phyloP scores from a whole-genome alignment of 768 basidiomycete genomes.

The Rhodotorula taiwanensis region DNA sequence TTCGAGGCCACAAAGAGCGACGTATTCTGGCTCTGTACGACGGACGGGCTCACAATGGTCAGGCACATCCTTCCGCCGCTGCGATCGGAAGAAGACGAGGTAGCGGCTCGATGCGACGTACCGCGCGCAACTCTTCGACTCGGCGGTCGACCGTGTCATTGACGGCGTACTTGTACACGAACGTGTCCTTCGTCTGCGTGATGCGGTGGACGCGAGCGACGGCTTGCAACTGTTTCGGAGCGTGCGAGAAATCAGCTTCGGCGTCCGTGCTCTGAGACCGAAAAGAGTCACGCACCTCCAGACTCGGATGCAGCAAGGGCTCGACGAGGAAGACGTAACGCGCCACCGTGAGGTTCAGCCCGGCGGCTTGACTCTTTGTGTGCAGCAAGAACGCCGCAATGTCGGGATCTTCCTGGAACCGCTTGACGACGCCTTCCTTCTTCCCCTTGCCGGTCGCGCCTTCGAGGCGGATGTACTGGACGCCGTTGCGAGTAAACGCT shows the following conservation, averaged over 20 bases:
- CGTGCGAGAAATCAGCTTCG: no score
- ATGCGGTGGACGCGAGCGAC: conserved; percentile 38
- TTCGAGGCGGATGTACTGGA: conserved; percentile 38
- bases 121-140: conserved; percentile 31
- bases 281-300: conserved; percentile 34
- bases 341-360: conserved; percentile 35
- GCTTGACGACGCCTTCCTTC: conserved; percentile 34
- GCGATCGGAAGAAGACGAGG: no score
- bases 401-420: conserved; percentile 33
- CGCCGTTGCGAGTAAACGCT: conserved; percentile 26
- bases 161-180: conserved; percentile 35
- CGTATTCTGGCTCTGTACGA: conserved; percentile 5
- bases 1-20: conserved; percentile 14
- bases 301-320: conserved; percentile 34
- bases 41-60: not conserved
- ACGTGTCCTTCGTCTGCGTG: conserved; percentile 28
- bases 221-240: conserved; percentile 21
- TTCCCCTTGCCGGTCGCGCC: conserved; percentile 25
- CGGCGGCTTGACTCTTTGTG: conserved; percentile 35
- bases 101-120: not conserved
- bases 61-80: not conserved
- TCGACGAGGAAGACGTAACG: conserved; percentile 39
- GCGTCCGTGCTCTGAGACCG: no score
- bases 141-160: conserved; percentile 34
- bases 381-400: conserved; percentile 39